Evolutionary conservation across 1,284 basidiomycete species (phyloP), one percentile per base, ranked within the genome.

Genomic region (Tylopilus sp.): DNA sequence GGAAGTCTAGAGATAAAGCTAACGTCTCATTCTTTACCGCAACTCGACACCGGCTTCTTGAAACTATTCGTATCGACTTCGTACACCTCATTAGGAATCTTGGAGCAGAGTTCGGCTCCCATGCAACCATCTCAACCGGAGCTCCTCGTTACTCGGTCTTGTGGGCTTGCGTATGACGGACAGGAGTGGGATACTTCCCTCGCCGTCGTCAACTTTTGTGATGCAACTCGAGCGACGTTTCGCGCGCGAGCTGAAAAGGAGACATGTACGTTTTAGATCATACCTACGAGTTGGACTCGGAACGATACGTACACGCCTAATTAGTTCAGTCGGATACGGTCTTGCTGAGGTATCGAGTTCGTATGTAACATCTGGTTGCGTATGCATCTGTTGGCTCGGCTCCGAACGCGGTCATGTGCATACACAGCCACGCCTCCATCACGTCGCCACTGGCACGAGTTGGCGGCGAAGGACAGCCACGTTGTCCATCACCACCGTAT

Each of bases 21-120:
- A 1, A 63, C 63, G 41, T 67, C 73, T 1, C 59, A 68, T 13
- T 58, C 64, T 21, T 68, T 74, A 50, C 59, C 59, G 2, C 59
- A 67, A 26, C 61, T 59, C 35, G 71, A 71, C 33, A 66, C 67
- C 0, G 71, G 73, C 15, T 77, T 75, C 57, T 54, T 76, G 44
- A 77, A 77, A 51, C 50, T 77, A 11, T 76, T 76, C 54, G 63
- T 76, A 10, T 75, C 74, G 13, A 72, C 73, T 7, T 60, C 59
- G 11, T 74, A 71, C 52, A 71, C 71, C 3, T 72, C 73, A 3
- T 66, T 76, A 59, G 65, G 62, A 28, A 61, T 70, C 26, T 59
- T 76, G 51, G 74, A 76, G 54, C 73, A 76, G 48, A 57, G 60
- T 41, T 54, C 59, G 25, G 60, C 56, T 2, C 53, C 58, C n/a